Evolutionary conservation across 2,329 filamentous ascomycete genomes (phyloP), one percentile per base, ranked within the genome.

Genomic region (Colletotrichum simmondsii): DNA sequence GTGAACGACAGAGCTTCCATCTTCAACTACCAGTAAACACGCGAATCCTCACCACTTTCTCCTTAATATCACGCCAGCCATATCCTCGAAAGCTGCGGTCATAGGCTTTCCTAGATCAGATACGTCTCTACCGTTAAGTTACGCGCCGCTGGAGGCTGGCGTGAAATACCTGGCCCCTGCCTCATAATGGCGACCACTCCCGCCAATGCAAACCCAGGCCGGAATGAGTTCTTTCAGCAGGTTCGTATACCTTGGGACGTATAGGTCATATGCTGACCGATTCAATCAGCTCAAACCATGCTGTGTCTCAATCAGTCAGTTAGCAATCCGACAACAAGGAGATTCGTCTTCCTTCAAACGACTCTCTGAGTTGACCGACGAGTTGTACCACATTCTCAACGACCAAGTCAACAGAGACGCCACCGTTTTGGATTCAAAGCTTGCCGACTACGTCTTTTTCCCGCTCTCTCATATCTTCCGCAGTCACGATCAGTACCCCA

Each of bases 381-480:
- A 86, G 70, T 80, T 92, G 3, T 81, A 86, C 35, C 75, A 75
- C 26, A 80, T 89, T n/a, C 81, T 92, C 5, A 79, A 85, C 57
- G 79, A 80, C 37, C 87, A 87, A 77, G 77, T 84, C 32, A 77
- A 80, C 54, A 78, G 77, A 28, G 86, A 90, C 75, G 81, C 85
- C 3, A 80, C 84, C 2, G 84, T 85, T 0, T 81, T 98, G 22
- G 94, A 98, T 80, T 88, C 92, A 65, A 96, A 95, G 80, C 85
- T 98, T 22, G 95, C 95, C 16, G 95, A 98, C 84, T 99, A 98
- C 86, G 89, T 94, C 78, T 98, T 98, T 85, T 98, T 98, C 75
- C 97, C 97, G 0, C 86, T 99, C 0, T 95, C 94, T 0, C 93
- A 97, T 77, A 91, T 98, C 52, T 92, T 99, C 77, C 92, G 94